Percentiles rank a stretch among this genome's conserved stretches.
phyloP scores from a whole-genome alignment of 2,329 filamentous ascomycete genomes.

The Colletotrichum tanaceti region DNA sequence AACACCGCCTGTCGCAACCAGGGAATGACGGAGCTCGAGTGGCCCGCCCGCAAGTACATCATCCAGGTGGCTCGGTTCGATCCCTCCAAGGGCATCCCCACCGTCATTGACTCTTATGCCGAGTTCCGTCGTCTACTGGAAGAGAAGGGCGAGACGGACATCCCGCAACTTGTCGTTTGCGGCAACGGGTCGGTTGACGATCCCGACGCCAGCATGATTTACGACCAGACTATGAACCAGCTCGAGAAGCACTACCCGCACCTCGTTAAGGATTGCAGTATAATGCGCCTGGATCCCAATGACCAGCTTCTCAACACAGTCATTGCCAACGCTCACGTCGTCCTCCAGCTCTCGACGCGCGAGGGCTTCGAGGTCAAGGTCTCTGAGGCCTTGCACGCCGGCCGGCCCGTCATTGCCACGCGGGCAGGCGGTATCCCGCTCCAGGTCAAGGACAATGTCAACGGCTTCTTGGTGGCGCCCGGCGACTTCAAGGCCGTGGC shows the following conservation, averaged over 20 bases:
- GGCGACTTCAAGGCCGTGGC: conserved; percentile 79
- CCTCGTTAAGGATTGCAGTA: conserved; percentile 73
- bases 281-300: conserved; percentile 81
- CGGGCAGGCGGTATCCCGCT: conserved; percentile 83
- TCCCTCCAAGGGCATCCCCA: conserved; percentile 83
- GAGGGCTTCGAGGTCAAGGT: conserved; percentile 92
- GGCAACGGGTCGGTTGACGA: conserved; percentile 86
- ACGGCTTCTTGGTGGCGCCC: conserved; percentile 79
- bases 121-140: conserved; percentile 74
- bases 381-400: conserved; percentile 83
- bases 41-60: conserved; percentile 76
- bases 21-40: conserved; percentile 69
- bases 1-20: conserved; percentile 70
- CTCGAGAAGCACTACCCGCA: conserved; percentile 72
- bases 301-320: conserved; percentile 85
- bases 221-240: conserved; percentile 76
- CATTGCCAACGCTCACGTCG: conserved; percentile 77
- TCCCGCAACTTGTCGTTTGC: conserved; percentile 80
- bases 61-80: conserved; percentile 86
- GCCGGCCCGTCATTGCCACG: conserved; percentile 81
- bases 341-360: conserved; percentile 81
- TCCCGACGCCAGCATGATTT: conserved; percentile 78
- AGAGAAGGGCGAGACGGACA: conserved; percentile 60
- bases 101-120: conserved; percentile 80
- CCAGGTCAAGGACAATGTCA: conserved; percentile 77